Base-by-base conservation (phyloP, 2,329 filamentous ascomycete species). In the Cladorrhinum sp. region DNA sequence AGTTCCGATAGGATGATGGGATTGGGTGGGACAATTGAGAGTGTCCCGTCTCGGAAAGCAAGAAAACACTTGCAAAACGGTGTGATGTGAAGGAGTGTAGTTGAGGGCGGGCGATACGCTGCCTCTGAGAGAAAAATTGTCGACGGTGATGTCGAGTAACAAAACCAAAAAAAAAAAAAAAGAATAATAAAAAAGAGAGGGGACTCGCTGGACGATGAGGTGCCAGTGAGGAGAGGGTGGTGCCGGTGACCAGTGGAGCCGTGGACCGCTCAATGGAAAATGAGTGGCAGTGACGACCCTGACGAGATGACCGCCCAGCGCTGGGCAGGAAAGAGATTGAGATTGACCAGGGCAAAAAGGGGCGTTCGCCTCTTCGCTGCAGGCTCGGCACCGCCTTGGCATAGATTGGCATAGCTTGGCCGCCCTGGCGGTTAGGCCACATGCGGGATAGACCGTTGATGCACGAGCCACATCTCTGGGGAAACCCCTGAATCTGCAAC, bases 391-490 rank as follows among this genome's bases (percentile, higher is more conserved):
- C 42, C 42, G 10, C 20, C 61, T 61, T 61, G 59, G 53, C 59
- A 55, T 50, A 36, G 5, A n/a, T 28, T 28, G 26, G 26, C 26
- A 9, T 28, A 9, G 26, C 54, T 57, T 46, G 36, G 39, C 54
- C 24, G 7, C 16, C 23, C 7, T 57, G 54, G 54, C 54, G n/a
- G 39, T 49, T 49, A 58, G 21, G 54, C 62, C 62, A n/a, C 23
- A 61, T 64, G 58, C 61, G 61, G 63, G 56, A 63, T 61, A 64
- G 63, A 55, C 59, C 62, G 59, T 28, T 24, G 10, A 42, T 12
- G 65, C 66, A 67, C 65, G 57, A 58, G 58, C 63, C 65, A 64
- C 24, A 18, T 30, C 55, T 49, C 58, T 28, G 62, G 65, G 64
- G 36, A 58, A 26, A 26, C 53, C 49, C 48, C 55, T 61, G 53